Conservation (phyloP, 352 stramenopile genomes). For the Globisporangium polare region DNA sequence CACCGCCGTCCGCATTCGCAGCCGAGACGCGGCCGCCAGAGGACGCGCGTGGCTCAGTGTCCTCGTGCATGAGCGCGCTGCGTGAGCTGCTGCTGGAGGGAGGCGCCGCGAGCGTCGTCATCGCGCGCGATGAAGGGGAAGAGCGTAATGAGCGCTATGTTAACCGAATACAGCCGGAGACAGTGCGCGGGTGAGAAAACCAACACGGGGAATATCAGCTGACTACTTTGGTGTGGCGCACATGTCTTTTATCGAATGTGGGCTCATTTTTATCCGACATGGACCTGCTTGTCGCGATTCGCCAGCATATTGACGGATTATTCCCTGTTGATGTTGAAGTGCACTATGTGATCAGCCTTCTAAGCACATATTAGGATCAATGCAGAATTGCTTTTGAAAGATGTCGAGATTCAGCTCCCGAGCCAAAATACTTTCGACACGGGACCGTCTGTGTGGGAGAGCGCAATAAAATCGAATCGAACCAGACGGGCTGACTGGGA, state of each 20-base stretch:
- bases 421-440: neutral
- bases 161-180: neutral
- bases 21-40: neutral
- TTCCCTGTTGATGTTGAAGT: too few relatives aligned
- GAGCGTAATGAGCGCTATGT: neutral
- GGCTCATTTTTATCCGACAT: too few relatives aligned
- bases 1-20: too few relatives aligned
- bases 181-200: neutral
- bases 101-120: slow-evolving; percentile 13
- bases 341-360: too few relatives aligned
- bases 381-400: neutral
- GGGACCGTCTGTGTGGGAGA: slow-evolving; percentile 10
- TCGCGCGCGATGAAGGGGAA: neutral
- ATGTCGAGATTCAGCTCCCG: neutral
- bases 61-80: neutral
- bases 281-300: too few relatives aligned
- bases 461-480: slow-evolving; percentile 24
- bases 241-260: neutral
- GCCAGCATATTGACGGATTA: too few relatives aligned
- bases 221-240: slow-evolving; percentile 3
- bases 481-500: slow-evolving; percentile 9
- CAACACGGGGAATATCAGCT: neutral
- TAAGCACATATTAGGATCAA: too few relatives aligned
- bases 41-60: neutral
- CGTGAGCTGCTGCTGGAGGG: neutral